phyloP scores from a whole-genome alignment of 495 filamentous ascomycete genomes.

The Pseudomonodictys pantanalensis region DNA sequence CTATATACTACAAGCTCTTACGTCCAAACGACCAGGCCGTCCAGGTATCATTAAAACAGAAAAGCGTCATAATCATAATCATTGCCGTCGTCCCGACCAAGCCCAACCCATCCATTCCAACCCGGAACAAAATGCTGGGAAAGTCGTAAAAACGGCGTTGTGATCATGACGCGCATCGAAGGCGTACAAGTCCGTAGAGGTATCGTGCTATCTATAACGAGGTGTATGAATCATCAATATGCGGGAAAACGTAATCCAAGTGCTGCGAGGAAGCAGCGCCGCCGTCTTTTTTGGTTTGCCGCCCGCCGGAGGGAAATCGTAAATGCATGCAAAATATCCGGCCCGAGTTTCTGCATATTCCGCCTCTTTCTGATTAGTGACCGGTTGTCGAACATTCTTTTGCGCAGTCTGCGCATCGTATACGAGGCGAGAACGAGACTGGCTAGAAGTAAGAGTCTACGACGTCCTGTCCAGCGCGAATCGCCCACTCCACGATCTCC shows the following conservation, averaged over 20 bases:
- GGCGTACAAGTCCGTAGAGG: not conserved
- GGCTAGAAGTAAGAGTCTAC: conserved; percentile 24
- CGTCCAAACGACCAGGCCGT: too few species aligned
- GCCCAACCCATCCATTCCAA: too few species aligned
- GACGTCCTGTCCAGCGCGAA: conserved; percentile 26
- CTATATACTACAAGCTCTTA: not conserved
- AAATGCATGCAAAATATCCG: not conserved
- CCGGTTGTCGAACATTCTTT: too few species aligned
- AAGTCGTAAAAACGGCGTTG: too few species aligned
- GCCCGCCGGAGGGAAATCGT: not conserved
- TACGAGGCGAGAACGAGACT: not conserved
- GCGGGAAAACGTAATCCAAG: not conserved
- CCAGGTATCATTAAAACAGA: not conserved
- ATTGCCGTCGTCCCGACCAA: too few species aligned
- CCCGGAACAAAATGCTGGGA: not conserved
- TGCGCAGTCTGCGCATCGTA: not conserved
- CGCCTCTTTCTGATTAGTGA: not conserved
- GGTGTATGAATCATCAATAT: not conserved
- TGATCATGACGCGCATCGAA: conserved; percentile 1
- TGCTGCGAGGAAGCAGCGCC: not conserved
- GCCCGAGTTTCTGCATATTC: not conserved
- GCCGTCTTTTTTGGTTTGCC: too few species aligned
- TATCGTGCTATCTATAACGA: not conserved
- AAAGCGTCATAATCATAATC: not conserved
- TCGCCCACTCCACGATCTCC: conserved; percentile 33